Base-by-base conservation (phyloP, 352 stramenopile genomes). In the Phytophthora ohioensis region DNA sequence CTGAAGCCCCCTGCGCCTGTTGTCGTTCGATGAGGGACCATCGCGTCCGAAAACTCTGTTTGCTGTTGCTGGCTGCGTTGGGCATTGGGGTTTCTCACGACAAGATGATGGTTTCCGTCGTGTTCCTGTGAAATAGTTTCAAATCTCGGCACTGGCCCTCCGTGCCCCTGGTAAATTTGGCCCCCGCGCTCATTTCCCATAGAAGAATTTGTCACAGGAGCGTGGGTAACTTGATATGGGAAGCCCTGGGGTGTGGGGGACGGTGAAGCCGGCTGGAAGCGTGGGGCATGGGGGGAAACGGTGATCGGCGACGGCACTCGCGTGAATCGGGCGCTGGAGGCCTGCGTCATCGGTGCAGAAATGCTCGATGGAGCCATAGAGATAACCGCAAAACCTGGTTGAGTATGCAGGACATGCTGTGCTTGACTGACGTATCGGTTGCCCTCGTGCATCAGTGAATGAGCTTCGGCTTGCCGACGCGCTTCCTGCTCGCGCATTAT, bases 91-190 rank as follows among this genome's bases (percentile, higher is more conserved):
- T 63, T 30, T 32, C 69, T 73, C 15, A 81, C 59, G 9, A 78
- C 53, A 45, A 78, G 48, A 55, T 68, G 49, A 41, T 73, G 48
- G 49, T 64, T 68, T 30, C 43, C 53, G 10, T 59, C 58, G 17
- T 69, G 67, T 8, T 74, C 61, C 9, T 81, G 65, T 62, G 49
- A 43, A 74, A 71, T 48, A 5, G 69, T 70, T 43, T 76, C 69
- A 41, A 76, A 76, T 31, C 63, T 71, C 10, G 63, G 54, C 35
- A 61, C 34, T 52, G 35, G 39, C 17, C 42, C 38, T 11, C 34
- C 42, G 8, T 73, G 57, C 1, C 34, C 55, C 9, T 74, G 58
- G 38, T 69, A 69, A 36, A 63, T 42, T 73, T 63, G 64, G 27
- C 39, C 31, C n/a, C 30, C 47, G 17, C 65, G 42, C 8, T 64